Base-by-base conservation (phyloP, 2,329 filamentous ascomycete genomes). In the Scedosporium dehoogii region DNA sequence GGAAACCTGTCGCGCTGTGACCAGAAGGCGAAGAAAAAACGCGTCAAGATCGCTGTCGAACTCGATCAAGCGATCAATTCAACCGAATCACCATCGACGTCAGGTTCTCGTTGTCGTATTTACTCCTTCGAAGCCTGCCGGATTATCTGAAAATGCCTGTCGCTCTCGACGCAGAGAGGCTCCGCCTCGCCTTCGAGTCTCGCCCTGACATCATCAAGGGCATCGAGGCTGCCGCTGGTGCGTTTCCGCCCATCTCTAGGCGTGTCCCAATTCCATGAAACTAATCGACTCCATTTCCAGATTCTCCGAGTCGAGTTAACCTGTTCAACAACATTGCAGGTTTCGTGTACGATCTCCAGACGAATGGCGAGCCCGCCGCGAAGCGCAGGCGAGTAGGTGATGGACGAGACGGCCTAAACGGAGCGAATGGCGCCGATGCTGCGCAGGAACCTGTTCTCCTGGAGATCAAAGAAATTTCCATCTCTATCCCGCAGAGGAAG, bases 401-500 rank as follows among this genome's bases (percentile, higher is more conserved):
- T 38, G 75, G 69, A 41, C 70, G 69, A 51, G 66, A 65, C 2
- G 63, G 65, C 6, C 59, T 63, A 61, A 66, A 60, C 42, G 59
- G 62, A 16, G 62, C 68, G 51, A 69, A 67, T 55, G 67, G 65
- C 2, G 64, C 72, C 25, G 76, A 77, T 59, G 76, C 80, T 0
- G 74, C 75, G 1, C 73, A 76, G 5, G 84, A 87, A 66, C 68
- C 76, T 6, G 73, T 87, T 0, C 72, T 87, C 27, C 75, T 88
- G 18, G 82, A 82, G 65, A 77, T 88, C 64, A 86, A 85, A 71
- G 86, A 88, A 55, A 85, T 89, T 21, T 88, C 85, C 0, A 78
- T 88, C n/a, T 82, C 84, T 0, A 78, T 87, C 3, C 86, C 86
- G 0, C 84, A 86, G 73, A 78, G 86, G 65, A 89, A 89, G 73